These are phyloP conservation scores for Cryptococcus jaspeensis DNA, from an alignment of 1,284 basidiomycete genomes.

Conservation along the genomic window DNA sequence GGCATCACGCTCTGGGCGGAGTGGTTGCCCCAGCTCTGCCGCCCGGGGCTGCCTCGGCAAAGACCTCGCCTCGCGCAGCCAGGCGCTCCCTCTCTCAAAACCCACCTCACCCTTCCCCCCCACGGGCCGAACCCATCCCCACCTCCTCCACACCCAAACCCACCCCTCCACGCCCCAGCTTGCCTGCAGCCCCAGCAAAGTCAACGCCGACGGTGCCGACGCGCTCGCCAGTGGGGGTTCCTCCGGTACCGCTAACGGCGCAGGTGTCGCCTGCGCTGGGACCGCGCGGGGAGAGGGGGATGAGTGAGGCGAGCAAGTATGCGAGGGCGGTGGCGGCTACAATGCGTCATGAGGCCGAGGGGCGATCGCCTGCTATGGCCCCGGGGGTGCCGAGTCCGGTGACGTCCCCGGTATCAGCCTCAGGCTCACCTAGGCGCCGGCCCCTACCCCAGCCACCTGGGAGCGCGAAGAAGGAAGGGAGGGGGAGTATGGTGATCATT, in stretches of 20 bases:
- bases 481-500: conserved; percentile 1
- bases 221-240: not conserved
- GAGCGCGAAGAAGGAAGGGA: too few relatives aligned
- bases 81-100: not conserved
- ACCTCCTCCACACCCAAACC: not conserved
- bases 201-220: not conserved
- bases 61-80: not conserved
- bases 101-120: not conserved
- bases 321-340: conserved; percentile 16
- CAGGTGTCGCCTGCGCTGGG: not conserved
- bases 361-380: too few relatives aligned
- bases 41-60: not conserved
- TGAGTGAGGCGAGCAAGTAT: conserved; percentile 26
- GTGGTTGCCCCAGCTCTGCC: not conserved
- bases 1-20: not conserved
- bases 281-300: not conserved
- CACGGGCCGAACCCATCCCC: not conserved
- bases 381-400: not conserved
- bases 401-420: not conserved
- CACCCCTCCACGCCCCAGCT: not conserved
- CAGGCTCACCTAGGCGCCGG: not conserved
- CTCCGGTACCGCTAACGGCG: not conserved
- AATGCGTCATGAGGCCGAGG: not conserved
- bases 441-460: not conserved
- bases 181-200: not conserved